phyloP scores from a whole-genome alignment of 2,329 filamentous ascomycete genomes.

The Penicillium freii region DNA sequence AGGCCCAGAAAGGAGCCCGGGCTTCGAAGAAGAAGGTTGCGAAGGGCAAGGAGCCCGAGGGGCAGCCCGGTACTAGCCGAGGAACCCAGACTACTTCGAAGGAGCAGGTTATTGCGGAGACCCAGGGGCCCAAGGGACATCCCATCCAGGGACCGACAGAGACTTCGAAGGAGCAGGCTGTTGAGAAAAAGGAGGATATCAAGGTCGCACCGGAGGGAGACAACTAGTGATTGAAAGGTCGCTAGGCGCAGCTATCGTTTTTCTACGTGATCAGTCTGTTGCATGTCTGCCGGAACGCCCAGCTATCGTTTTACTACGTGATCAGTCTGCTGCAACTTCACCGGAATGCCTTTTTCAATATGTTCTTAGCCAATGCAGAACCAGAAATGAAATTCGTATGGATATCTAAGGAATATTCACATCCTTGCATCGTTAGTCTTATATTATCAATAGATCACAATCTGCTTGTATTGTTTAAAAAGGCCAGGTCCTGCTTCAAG shows the following conservation, averaged over 20 bases:
- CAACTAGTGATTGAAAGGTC: not conserved
- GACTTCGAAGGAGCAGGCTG: not conserved
- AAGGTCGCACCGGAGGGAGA: not conserved
- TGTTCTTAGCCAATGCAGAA: not conserved
- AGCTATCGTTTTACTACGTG: not conserved
- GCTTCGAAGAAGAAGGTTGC: not conserved
- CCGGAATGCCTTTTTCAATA: not conserved
- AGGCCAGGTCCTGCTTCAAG: constrained; percentile 36
- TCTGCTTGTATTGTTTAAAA: not conserved
- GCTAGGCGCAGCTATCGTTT: not conserved
- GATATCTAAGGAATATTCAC: not conserved
- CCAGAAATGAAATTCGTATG: not conserved
- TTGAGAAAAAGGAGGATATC: not conserved
- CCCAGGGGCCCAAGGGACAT: not conserved
- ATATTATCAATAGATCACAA: not conserved
- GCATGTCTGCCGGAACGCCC: not conserved
- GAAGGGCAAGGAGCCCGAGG: not conserved
- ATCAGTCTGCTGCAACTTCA: not conserved
- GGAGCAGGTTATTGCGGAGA: not conserved
- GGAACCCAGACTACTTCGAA: not conserved
- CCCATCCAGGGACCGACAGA: too few species aligned
- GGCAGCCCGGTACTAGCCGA: not conserved
- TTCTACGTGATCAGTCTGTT: not conserved
- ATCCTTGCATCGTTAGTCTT: not conserved
- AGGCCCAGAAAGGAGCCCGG: not conserved